A percentile compares a stretch with the other conserved stretches of the same genome.
Conservation (phyloP, 306 rosid genomes). For the Pterocarpus santalinus region DNA sequence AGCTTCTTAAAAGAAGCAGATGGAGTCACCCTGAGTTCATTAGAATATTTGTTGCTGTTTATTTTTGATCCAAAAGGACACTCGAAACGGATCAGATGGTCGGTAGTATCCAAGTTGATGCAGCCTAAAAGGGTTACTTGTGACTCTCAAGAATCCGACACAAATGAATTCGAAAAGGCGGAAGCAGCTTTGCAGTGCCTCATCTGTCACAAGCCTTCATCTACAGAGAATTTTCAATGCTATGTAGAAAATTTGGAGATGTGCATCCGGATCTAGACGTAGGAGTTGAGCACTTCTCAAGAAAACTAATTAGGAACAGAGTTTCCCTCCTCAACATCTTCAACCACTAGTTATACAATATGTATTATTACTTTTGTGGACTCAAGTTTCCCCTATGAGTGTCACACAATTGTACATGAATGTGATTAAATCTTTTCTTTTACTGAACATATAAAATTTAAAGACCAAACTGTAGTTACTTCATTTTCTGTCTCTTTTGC, state of each 20-base stretch:
- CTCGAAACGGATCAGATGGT: constrained; percentile 42
- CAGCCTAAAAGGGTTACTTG: constrained; percentile 40
- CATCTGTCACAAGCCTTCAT: constrained; percentile 24
- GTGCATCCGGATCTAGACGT: constrained; percentile 50
- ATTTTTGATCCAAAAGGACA: constrained; percentile 36
- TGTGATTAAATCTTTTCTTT: constrained; percentile 9
- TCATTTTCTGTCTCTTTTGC: too few relatives aligned
- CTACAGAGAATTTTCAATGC: constrained; percentile 38
- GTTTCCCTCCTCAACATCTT: constrained; percentile 52
- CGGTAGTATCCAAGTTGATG: constrained; percentile 45
- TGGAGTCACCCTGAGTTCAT: constrained; percentile 30
- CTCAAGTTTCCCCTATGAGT: constrained; percentile 43
- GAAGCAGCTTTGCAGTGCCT: constrained; percentile 40
- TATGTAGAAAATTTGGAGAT: constrained; percentile 41
- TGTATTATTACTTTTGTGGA: not conserved
- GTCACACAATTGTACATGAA: constrained; percentile 42
- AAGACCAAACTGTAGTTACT: constrained; percentile 18
- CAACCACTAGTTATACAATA: constrained; percentile 35
- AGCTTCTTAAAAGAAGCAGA: constrained; percentile 46
- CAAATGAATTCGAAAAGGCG: constrained; percentile 43
- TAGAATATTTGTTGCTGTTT: constrained; percentile 42
- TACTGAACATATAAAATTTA: constrained; percentile 16
- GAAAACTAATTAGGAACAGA: constrained; percentile 46
- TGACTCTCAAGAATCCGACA: constrained; percentile 27
- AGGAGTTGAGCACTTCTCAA: constrained; percentile 46